Evolutionary conservation across 2,329 filamentous ascomycete species (phyloP).

Genomic region (Arthrobotrys conoides): DNA sequence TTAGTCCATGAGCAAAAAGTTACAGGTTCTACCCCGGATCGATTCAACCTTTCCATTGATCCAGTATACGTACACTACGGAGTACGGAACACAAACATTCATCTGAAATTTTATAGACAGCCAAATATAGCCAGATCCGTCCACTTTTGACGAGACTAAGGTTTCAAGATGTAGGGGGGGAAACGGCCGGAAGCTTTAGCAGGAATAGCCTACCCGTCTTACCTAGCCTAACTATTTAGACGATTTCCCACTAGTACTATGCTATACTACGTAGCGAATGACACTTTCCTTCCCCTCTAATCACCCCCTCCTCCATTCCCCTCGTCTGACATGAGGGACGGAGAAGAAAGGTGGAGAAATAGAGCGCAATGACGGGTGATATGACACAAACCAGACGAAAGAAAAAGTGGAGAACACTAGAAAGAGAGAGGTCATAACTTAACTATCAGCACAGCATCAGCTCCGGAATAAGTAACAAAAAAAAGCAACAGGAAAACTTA

Average conservation of each 20-base stretch:
- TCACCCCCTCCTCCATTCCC: not conserved
- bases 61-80: no score
- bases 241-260: conserved; percentile 22
- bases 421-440: not conserved
- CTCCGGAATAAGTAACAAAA: not conserved
- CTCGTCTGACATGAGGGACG: conserved; percentile 22
- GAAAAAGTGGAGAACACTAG: conserved; percentile 4
- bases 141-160: conserved; percentile 40
- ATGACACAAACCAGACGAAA: conserved; percentile 6
- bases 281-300: not conserved
- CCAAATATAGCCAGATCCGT: conserved; percentile 25
- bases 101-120: conserved; percentile 14
- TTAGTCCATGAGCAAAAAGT: not conserved
- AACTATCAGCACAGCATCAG: not conserved
- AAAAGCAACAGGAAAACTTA: conserved; percentile 18
- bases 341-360: conserved; percentile 51
- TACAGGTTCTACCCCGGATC: conserved; percentile 7
- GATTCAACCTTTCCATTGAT: conserved; percentile 2
- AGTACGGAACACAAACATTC: no score
- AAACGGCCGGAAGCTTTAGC: conserved; percentile 20
- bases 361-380: conserved; percentile 16
- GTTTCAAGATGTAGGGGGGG: conserved; percentile 32
- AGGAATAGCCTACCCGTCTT: conserved; percentile 41
- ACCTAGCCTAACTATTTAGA: conserved; percentile 42
- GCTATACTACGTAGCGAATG: conserved; percentile 36